Evolutionary conservation across 2,329 filamentous ascomycete species (phyloP), one percentile per base, ranked within the genome.

Genomic region (Apiospora phragmitis): DNA sequence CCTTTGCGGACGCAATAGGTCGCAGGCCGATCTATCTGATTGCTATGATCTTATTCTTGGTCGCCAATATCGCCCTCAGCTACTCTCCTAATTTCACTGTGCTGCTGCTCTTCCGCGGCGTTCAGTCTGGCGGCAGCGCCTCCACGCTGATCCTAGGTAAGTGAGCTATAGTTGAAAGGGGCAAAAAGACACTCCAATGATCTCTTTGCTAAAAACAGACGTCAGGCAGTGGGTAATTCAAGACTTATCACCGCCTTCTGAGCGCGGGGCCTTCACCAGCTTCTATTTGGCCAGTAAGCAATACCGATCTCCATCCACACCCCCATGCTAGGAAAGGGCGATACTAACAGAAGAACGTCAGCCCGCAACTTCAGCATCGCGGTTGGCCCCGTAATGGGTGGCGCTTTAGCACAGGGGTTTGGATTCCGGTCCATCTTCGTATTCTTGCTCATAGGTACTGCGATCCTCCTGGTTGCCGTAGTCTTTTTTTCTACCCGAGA

Each of bases 111-210:
- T 81, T 87, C 32, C 79, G 86, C 59, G 83, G 80, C 1, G 65
- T 88, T 8, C 86, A 88, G 76, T 82, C 83, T 9, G 82, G 82
- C 1, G 85, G 85, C 3, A 85, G 83, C 72, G 82, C 84, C 2
- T 83, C 83, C 1, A 86, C 83, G 1, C 83, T 85, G 3, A 84
- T 83, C 62, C 82, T 87, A 47, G 84, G 85, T 80, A 79, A 68
- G 76, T 71, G 12, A 32, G 42, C 18, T 5, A 29, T 2, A 9
- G 11, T 42, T 11, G 16, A 42, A 2, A 14, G 16, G 7, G 16
- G 11, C 38, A 41, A 42, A 14, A 12, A 3, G 12, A 14, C 16
- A 1, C 16, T 42, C 2, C 41, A 42, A 14, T 14, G 41, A 42
- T 4, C 3, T 42, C 1, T 42, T 42, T 55, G 47, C 47, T 55